Percentiles rank a stretch among this genome's conserved stretches.
Conservation (phyloP, 306 rosid genomes). For the Fragaria vesca region DNA sequence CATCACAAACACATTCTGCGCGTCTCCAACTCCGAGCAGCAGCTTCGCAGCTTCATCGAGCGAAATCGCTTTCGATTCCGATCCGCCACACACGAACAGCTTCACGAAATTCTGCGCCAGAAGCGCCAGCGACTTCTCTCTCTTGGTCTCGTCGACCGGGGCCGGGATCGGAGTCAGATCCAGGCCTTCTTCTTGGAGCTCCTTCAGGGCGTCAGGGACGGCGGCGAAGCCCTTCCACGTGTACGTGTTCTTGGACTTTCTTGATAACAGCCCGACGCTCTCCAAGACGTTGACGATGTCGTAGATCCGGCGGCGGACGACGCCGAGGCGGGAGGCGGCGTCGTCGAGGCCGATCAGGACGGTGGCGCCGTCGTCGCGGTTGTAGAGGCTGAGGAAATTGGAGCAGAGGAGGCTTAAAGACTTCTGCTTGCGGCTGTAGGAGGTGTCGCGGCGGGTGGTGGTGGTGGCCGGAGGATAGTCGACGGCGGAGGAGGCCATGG, state of each 20-base stretch:
- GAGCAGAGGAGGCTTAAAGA: slow-evolving; percentile 39
- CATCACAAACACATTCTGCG: not conserved
- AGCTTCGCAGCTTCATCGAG: slow-evolving; percentile 56
- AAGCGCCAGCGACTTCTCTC: slow-evolving; percentile 54
- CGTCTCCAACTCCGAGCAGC: slow-evolving; percentile 45
- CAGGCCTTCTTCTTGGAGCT: slow-evolving; percentile 24
- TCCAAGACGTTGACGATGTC: slow-evolving; percentile 53
- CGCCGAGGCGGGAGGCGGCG: slow-evolving; percentile 43
- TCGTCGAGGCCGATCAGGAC: slow-evolving; percentile 37
- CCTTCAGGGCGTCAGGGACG: slow-evolving; percentile 30
- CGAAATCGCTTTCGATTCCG: slow-evolving; percentile 20
- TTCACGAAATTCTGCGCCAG: slow-evolving; percentile 55
- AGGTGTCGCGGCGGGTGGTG: not conserved
- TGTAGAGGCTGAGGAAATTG: slow-evolving; percentile 42
- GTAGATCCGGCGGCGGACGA: slow-evolving; percentile 53
- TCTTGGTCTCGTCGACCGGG: slow-evolving; percentile 11
- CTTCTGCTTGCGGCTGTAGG: slow-evolving; percentile 40
- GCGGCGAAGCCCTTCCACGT: slow-evolving; percentile 44
- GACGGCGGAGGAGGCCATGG: not conserved
- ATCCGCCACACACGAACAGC: slow-evolving; percentile 42
- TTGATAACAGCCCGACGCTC: slow-evolving; percentile 36
- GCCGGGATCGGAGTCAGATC: not conserved
- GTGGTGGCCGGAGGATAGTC: not conserved
- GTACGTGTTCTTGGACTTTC: slow-evolving; percentile 42
- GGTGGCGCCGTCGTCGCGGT: slow-evolving; percentile 30